Evolutionary conservation across 176 grass and related monocot genomes (phyloP).

Genomic region (Juncus effusus): DNA sequence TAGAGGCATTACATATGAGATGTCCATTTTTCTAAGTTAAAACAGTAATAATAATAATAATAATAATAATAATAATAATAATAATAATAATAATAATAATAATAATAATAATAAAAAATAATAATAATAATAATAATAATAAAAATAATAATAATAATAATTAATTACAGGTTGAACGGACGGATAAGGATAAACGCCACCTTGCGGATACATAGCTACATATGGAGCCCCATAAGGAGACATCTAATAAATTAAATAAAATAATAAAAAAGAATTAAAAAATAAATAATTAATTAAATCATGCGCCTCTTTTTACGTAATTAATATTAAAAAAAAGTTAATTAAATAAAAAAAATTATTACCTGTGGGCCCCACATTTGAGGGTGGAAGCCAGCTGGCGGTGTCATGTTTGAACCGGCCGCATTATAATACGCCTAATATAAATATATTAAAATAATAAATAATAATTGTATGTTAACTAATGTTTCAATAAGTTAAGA

Average conservation of each 20-base stretch:
- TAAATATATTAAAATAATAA: slow-evolving; percentile 7
- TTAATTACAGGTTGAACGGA: slow-evolving; percentile 20
- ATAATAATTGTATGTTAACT: too few relatives aligned
- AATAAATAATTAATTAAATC: too few relatives aligned
- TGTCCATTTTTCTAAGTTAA: background rate
- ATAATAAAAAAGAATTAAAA: background rate
- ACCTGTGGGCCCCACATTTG: slow-evolving; percentile 28
- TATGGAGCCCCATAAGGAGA: slow-evolving; percentile 24
- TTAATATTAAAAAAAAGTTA: background rate
- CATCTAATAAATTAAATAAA: slow-evolving; percentile 12
- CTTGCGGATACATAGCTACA: slow-evolving; percentile 27
- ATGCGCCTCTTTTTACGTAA: too few relatives aligned
- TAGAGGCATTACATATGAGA: background rate
- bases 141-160: background rate
- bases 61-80: too few relatives aligned
- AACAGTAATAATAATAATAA: too few relatives aligned
- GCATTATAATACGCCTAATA: slow-evolving; percentile 26
- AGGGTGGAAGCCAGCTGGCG: slow-evolving; percentile 7
- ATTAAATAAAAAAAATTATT: background rate
- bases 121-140: background rate
- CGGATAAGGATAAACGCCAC: slow-evolving; percentile 27
- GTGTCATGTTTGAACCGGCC: slow-evolving; percentile 13
- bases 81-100: background rate
- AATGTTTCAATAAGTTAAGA: too few relatives aligned
- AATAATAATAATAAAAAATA: background rate